Conservation (phyloP, 176 grass and related monocot genomes). For the Juncus effusus region DNA sequence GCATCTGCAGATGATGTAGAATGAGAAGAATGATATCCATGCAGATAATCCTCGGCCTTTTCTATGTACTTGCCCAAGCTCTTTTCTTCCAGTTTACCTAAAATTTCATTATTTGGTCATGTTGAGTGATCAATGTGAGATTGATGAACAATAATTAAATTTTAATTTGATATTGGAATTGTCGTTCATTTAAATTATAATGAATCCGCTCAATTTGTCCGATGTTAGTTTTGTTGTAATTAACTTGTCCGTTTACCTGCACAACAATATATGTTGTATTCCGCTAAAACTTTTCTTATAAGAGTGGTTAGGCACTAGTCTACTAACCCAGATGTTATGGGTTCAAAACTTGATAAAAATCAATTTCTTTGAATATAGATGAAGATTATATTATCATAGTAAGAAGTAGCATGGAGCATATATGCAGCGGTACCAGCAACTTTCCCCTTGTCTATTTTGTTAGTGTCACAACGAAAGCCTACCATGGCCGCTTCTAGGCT, state of each 20-base stretch:
- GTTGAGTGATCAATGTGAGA: no score
- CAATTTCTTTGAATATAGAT: no score
- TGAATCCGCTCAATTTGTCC: slow-evolving; percentile 9
- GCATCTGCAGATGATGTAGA: not conserved
- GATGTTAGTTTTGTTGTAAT: no score
- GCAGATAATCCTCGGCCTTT: slow-evolving; percentile 87
- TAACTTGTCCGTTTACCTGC: no score
- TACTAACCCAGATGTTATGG: no score
- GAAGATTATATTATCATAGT: slow-evolving; percentile 47
- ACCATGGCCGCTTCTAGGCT: slow-evolving; percentile 9
- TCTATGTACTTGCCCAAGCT: slow-evolving; percentile 53
- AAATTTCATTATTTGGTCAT: not conserved
- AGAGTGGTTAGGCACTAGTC: no score
- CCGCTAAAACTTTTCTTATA: no score
- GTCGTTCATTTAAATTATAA: not conserved
- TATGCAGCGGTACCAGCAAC: slow-evolving; percentile 55
- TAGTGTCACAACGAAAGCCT: slow-evolving; percentile 49
- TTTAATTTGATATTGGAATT: not conserved
- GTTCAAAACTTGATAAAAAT: no score
- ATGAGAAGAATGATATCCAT: slow-evolving; percentile 42
- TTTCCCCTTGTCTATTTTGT: slow-evolving; percentile 73
- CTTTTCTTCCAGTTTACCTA: slow-evolving; percentile 66
- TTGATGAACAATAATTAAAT: no score
- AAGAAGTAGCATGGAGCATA: slow-evolving; percentile 68
- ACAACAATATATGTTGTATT: slow-evolving; percentile 6